Base-by-base conservation (phyloP, 305 asterid species). In the Lippia alba region DNA sequence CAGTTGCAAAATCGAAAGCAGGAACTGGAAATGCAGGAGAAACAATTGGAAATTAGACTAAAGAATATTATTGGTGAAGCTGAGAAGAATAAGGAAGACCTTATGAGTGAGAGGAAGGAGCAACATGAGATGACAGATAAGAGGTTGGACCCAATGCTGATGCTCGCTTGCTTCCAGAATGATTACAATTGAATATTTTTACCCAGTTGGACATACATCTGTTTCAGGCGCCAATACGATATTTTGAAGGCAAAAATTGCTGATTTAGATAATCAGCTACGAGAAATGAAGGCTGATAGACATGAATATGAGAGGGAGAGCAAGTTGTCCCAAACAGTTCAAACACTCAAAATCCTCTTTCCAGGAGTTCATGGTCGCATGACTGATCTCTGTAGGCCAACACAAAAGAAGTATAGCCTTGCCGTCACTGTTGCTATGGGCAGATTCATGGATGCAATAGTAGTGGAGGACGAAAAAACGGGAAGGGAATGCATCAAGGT, bases 401-500 rank as follows among this genome's bases (percentile, higher is more conserved):
- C 92, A 71, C 97, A 95, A 75, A 89, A 84, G 76, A 94, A 92
- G 80, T 94, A 92, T 77, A 92, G 90, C 77, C 96, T 94, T 80
- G 99, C 97, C 69, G 96, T 95, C 79, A 95, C 99, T 78, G 97
- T 95, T 84, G 99, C 99, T 64, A 95, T 95, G 99, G 99, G 99
- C 61, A 90, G 87, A 86, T 92, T 90, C 84, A 95, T 95, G 99
- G 99, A 95, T 80, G 99, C 99, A 53, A 96, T 95, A 34, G 98
- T 95, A 33, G 98, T 95, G 75, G 98, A 90, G 71, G 94, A 90
- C 79, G 99, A 95, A 75, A 83, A 95, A 40, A 89, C 97, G 1
- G 99, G 97, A 72, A 95, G 92, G 78, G 99, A 95, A 76, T 95
- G 99, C 72, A 95, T 95, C 81, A 90, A 95, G 99, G 99, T 95